Conservation (phyloP, 176 grass and related monocot species). For the Metroxylon sagu region DNA sequence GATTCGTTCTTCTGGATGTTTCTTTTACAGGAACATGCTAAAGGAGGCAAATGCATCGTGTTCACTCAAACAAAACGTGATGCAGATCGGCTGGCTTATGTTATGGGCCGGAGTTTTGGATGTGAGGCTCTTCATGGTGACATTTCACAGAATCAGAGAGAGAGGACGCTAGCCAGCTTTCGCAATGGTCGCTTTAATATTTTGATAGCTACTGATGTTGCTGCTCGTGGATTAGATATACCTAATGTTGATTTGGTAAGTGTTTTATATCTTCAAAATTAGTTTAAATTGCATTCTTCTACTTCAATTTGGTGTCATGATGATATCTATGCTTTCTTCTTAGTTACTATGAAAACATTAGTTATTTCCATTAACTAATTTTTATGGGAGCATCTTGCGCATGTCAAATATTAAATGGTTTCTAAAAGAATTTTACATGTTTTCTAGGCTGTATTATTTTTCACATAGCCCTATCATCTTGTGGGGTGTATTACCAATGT, state of each 20-base stretch:
- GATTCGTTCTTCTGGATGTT: neutral
- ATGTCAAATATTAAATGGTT: too few species aligned
- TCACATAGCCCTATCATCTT: too few species aligned
- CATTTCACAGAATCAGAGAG: constrained; percentile 90
- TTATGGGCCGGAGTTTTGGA: constrained; percentile 66
- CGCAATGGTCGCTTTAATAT: constrained; percentile 76
- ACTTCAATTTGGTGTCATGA: neutral
- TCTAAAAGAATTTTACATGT: too few species aligned
- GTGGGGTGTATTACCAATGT: too few species aligned
- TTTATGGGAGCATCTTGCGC: too few species aligned
- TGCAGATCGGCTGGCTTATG: constrained; percentile 74
- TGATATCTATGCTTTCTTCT: too few species aligned
- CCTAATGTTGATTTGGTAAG: constrained; percentile 94
- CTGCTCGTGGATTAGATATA: constrained; percentile 91
- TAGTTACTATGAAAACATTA: too few species aligned
- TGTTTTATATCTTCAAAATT: constrained; percentile 10
- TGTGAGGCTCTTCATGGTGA: constrained; percentile 88
- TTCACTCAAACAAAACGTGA: constrained; percentile 97
- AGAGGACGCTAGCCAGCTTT: constrained; percentile 76
- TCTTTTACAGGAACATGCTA: constrained; percentile 63
- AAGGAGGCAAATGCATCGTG: constrained; percentile 92
- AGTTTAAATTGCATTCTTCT: constrained; percentile 10
- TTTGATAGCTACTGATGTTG: constrained; percentile 85
- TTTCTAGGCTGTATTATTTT: too few species aligned
- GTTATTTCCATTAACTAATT: too few species aligned